Conservation (phyloP, 2,329 filamentous ascomycete species). For the Botrytis porri region DNA sequence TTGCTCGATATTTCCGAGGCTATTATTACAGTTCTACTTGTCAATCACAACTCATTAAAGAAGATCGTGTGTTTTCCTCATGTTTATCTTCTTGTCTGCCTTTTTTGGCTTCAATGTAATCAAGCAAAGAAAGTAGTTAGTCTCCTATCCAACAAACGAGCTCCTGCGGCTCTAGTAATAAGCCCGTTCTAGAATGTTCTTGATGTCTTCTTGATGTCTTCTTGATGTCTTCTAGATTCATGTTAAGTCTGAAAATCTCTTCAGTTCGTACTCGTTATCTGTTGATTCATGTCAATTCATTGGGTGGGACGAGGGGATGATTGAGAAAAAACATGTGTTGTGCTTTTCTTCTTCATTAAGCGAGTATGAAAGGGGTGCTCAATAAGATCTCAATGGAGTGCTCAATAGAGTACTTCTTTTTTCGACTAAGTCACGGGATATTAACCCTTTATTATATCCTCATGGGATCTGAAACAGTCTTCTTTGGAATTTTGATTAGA, state of each 20-base stretch:
- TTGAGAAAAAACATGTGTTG: too few species aligned
- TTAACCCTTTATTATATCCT: conserved; percentile 3
- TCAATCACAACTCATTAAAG: background rate
- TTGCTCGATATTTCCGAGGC: background rate
- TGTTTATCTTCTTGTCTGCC: background rate
- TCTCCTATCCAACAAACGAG: background rate
- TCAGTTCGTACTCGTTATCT: background rate
- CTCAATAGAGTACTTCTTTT: conserved; percentile 15
- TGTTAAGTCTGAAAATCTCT: background rate
- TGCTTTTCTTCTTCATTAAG: background rate
- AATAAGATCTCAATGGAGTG: conserved; percentile 12
- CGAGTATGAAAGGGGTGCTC: conserved; percentile 10
- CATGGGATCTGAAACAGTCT: background rate
- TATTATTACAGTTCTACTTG: background rate
- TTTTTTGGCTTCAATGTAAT: background rate
- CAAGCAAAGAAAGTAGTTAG: background rate
- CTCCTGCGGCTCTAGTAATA: background rate
- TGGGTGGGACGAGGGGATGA: background rate
- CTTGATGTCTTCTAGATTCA: background rate
- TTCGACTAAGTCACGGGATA: background rate
- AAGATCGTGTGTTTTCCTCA: background rate
- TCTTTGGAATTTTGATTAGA: conserved; percentile 1
- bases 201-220: too few species aligned
- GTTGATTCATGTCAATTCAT: background rate
- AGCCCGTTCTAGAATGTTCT: background rate